A percentile compares a stretch with the other conserved stretches of the same genome.
phyloP scores from a whole-genome alignment of 73 alveolate genomes.

The Paramecium octaurelia region DNA sequence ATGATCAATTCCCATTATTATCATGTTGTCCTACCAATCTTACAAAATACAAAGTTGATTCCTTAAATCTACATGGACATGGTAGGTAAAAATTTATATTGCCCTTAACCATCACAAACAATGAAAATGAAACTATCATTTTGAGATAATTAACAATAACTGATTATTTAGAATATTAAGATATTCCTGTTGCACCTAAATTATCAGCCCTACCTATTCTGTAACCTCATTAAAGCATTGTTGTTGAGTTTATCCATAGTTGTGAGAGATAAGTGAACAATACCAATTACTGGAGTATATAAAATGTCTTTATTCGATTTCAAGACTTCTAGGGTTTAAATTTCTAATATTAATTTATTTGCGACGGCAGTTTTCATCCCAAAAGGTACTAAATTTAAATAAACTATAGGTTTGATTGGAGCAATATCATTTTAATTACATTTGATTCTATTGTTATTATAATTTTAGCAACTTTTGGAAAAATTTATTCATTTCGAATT shows the following conservation, averaged over 20 bases:
- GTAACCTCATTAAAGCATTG: background rate
- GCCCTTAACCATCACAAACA: background rate
- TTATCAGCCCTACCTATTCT: background rate
- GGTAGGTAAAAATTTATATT: background rate
- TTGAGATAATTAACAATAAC: background rate
- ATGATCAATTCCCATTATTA: slow-evolving; percentile 1
- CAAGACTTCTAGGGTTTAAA: background rate
- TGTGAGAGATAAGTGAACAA: background rate
- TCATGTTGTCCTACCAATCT: slow-evolving; percentile 31
- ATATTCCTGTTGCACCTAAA: slow-evolving; percentile 6
- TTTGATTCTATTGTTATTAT: background rate
- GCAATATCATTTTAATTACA: background rate
- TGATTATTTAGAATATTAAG: background rate
- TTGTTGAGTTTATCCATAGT: background rate
- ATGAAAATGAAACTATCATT: background rate
- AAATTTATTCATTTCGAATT: background rate
- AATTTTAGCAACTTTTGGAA: slow-evolving; percentile 1
- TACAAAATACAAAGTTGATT: background rate
- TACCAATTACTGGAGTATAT: background rate
- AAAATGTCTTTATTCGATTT: background rate
- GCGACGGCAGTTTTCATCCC: slow-evolving; percentile 11
- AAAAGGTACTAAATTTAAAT: background rate
- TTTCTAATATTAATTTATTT: slow-evolving; percentile 33
- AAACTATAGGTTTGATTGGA: slow-evolving; percentile 20
- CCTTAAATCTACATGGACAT: background rate